These are phyloP conservation scores for Lactarius psammicola DNA, from an alignment of 768 basidiomycete species.

Conservation along the genomic window DNA sequence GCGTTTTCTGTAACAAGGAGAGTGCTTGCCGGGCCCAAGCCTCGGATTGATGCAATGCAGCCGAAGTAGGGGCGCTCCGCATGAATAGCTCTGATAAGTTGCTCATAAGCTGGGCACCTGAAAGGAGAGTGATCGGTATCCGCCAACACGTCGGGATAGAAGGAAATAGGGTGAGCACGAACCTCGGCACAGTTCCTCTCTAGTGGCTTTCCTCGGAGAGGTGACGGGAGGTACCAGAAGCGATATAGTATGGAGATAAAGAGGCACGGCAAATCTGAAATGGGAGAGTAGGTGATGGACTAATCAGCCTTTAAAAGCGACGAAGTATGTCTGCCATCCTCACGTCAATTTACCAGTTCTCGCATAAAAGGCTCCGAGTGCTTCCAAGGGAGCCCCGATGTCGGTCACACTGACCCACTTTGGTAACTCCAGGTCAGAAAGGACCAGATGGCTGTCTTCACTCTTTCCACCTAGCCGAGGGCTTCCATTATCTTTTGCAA, in stretches of 20 bases:
- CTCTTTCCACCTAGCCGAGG: conserved; percentile 6
- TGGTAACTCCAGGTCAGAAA: conserved; percentile 54
- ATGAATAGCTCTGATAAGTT: conserved; percentile 46
- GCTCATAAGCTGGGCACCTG: conserved; percentile 50
- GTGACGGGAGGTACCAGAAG: conserved; percentile 50
- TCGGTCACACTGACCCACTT: conserved; percentile 59
- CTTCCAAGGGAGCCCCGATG: conserved; percentile 65
- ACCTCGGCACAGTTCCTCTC: conserved; percentile 64
- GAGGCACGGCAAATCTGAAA: conserved; percentile 56
- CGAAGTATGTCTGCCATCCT: conserved; percentile 29
- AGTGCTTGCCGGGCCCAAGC: conserved; percentile 58
- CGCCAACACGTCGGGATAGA: not conserved
- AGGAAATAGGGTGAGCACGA: conserved; percentile 9
- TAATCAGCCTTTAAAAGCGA: conserved; percentile 23
- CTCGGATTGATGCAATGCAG: conserved; percentile 48
- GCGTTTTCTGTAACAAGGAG: conserved; percentile 35
- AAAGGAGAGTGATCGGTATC: not conserved
- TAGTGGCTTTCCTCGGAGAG: conserved; percentile 31
- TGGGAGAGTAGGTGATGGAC: not conserved
- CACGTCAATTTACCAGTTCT: conserved; percentile 56
- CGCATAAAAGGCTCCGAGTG: conserved; percentile 61
- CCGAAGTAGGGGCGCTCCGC: conserved; percentile 39
- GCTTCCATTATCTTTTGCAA: conserved; percentile 39
- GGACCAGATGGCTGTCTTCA: conserved; percentile 27
- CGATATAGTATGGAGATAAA: conserved; percentile 65